Conservation (phyloP, 441 rosid genomes). For the Pelargonium australe region DNA sequence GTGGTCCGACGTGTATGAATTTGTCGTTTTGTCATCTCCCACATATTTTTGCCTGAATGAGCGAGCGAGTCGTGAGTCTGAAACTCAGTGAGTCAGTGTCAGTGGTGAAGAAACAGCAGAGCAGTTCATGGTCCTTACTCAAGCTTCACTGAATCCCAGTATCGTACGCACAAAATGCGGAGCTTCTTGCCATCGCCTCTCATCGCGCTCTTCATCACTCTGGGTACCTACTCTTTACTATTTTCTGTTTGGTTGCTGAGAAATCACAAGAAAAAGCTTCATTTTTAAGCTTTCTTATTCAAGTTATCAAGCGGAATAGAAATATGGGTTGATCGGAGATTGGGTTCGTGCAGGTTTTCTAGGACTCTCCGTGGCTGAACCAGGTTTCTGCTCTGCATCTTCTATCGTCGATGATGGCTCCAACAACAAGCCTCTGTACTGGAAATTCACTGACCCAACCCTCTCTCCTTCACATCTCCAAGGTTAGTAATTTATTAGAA, state of each 20-base stretch:
- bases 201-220: not conserved
- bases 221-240: not conserved
- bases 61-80: not conserved
- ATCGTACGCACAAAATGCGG: not conserved
- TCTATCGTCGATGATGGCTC: conserved; percentile 30
- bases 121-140: not conserved
- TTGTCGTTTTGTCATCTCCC: conserved; percentile 9
- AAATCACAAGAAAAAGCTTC: not conserved
- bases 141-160: not conserved
- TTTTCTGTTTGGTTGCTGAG: not conserved
- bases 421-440: conserved; percentile 46
- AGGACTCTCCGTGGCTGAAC: conserved; percentile 33
- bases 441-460: conserved; percentile 82
- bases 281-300: not conserved
- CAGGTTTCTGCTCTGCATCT: conserved; percentile 69
- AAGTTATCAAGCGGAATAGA: not conserved
- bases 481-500: conserved; percentile 30
- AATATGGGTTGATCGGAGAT: not conserved
- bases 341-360: conserved; percentile 33
- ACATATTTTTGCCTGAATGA: not conserved
- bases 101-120: not conserved
- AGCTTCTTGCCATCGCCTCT: not conserved
- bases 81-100: not conserved
- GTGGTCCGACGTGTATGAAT: not conserved
- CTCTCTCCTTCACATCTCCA: conserved; percentile 75